phyloP scores from a whole-genome alignment of 345 rosid genomes.

The Fremontodendron californicum region DNA sequence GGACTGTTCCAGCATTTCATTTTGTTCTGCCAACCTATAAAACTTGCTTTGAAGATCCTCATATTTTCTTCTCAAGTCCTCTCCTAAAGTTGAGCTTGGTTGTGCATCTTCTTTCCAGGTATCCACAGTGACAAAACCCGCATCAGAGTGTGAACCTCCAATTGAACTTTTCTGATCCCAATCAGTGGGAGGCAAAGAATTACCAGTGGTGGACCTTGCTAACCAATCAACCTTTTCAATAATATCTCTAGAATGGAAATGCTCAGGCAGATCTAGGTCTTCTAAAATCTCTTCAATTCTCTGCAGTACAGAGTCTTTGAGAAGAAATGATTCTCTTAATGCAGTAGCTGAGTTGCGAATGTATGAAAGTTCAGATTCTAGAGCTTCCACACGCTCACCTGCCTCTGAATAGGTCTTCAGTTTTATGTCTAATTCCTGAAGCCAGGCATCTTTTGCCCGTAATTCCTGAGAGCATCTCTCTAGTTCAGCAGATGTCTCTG shows the following conservation, averaged over 20 bases:
- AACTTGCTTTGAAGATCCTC: conserved; percentile 91
- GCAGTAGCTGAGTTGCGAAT: conserved; percentile 96
- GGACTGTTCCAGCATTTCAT: conserved; percentile 98
- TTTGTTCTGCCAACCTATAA: conserved; percentile 92
- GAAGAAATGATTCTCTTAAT: conserved; percentile 90
- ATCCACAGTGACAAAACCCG: conserved; percentile 59
- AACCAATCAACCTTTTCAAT: conserved; percentile 94
- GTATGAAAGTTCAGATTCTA: conserved; percentile 96
- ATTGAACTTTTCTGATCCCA: conserved; percentile 74
- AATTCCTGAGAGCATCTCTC: conserved; percentile 75
- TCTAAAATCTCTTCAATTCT: conserved; percentile 91
- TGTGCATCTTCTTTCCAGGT: conserved; percentile 78
- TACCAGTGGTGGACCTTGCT: conserved; percentile 63
- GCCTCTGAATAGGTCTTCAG: conserved; percentile 77
- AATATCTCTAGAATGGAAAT: conserved; percentile 80
- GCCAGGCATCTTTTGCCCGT: conserved; percentile 58
- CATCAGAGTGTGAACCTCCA: conserved; percentile 56
- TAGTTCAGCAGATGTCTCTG: conserved; percentile 67
- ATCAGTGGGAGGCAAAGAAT: conserved; percentile 51
- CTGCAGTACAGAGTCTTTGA: conserved; percentile 90
- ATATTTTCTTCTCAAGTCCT: conserved; percentile 70
- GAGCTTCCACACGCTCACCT: conserved; percentile 88
- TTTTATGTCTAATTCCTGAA: conserved; percentile 68
- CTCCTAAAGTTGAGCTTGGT: conserved; percentile 50
- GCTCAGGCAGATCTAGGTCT: conserved; percentile 87